Evolutionary conservation across 208 protist genomes (phyloP), one percentile per base, ranked within the genome.

Genomic region (Trichomonas vaginalis): DNA sequence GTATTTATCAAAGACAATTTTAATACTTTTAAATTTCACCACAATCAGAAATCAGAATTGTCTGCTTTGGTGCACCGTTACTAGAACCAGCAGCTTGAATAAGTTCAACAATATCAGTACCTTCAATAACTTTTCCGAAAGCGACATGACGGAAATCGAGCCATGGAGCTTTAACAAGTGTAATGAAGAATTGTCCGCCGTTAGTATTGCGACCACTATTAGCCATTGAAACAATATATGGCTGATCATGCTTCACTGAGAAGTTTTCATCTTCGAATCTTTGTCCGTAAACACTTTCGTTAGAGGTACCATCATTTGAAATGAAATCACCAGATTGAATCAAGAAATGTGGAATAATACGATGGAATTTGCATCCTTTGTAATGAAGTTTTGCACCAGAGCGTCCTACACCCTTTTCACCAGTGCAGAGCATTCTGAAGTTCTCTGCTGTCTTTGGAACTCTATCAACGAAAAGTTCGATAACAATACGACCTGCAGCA

Each of bases 301-400:
- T 97, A 48, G 97, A 97, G 0, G 17, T 96, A 15, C 98, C 98
- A 17, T 97, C 97, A 42, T 97, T 97, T 17, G 97, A 98, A 27
- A 97, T 97, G 32, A 97, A 98, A 88, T 97, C 96, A 0, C 97
- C 97, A 17, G 96, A 95, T 92, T 97, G 96, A 14, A 98, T 96
- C 97, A 98, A 98, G 95, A 98, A 98, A 95, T 97, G 97, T n/a
- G 96, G 96, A 27, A 98, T 98, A 70, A 97, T 56, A 39, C 97
- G 96, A 96, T 98, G 98, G 96, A 98, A 98, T 83, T 21, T 82
- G 0, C 96, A 96, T 70, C 96, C 96, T 80, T 98, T 96, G 95
- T 98, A 98, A 96, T 98, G 98, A 47, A 95, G 49, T 32, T 92
- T 92, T 10, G 40, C 23, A 32, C 86, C 86, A 39, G 86, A 92